Conservation (phyloP, 805 yeast genomes). For the Wickerhamiella parazyma region DNA sequence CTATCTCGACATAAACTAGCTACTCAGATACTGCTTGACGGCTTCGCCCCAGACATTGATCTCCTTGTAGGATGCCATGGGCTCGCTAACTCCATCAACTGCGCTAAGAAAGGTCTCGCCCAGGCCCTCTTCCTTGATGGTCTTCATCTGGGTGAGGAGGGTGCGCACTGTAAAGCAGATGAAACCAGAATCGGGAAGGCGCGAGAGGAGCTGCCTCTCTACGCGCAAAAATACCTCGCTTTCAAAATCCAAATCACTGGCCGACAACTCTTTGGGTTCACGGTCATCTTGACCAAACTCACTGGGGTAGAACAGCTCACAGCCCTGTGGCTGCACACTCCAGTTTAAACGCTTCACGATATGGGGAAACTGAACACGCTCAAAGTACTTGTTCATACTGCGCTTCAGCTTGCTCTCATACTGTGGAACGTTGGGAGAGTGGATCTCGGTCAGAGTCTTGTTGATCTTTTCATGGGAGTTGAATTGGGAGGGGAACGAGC, state of each 20-base stretch:
- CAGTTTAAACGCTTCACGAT: slow-evolving; percentile 55
- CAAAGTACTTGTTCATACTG: slow-evolving; percentile 58
- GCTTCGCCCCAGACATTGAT: slow-evolving; percentile 61
- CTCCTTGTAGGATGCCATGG: slow-evolving; percentile 47
- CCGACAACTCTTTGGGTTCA: slow-evolving; percentile 19
- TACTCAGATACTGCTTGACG: slow-evolving; percentile 30
- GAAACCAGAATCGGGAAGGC: slow-evolving; percentile 36
- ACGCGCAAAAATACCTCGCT: slow-evolving; percentile 39
- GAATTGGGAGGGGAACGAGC: slow-evolving; percentile 63
- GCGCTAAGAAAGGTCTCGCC: slow-evolving; percentile 47
- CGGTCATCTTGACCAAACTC: slow-evolving; percentile 31
- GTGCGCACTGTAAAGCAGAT: slow-evolving; percentile 44
- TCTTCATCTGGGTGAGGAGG: slow-evolving; percentile 39
- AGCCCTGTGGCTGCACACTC: slow-evolving; percentile 47
- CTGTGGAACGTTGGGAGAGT: slow-evolving; percentile 53
- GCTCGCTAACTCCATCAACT: slow-evolving; percentile 47
- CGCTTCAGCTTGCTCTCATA: slow-evolving; percentile 41
- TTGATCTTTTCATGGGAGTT: slow-evolving; percentile 43
- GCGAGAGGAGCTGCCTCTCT: slow-evolving; percentile 45
- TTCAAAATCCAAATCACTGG: slow-evolving; percentile 27
- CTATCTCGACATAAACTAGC: not conserved
- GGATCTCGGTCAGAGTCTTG: slow-evolving; percentile 45
- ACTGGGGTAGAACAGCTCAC: slow-evolving; percentile 33
- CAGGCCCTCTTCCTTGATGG: slow-evolving; percentile 34
- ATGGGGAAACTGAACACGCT: slow-evolving; percentile 38